Percentiles rank a stretch among this genome's conserved stretches.
These are phyloP conservation scores for Orobanche coerulescens DNA, from an alignment of 257 asterid species.

Conservation along the genomic window DNA sequence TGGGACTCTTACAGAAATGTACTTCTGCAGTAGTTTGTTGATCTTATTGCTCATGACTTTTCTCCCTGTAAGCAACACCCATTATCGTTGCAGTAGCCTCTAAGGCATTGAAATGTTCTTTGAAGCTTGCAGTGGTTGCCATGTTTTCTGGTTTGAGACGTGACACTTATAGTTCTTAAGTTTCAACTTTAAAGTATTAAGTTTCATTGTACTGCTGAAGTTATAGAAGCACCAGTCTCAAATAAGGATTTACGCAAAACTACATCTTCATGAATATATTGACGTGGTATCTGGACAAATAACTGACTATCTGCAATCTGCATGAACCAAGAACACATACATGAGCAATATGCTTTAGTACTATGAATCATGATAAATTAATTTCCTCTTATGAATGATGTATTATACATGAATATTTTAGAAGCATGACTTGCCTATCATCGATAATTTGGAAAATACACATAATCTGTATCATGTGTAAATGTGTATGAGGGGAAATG, in stretches of 20 bases:
- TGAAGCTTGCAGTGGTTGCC: not conserved
- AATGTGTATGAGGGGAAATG: constrained; percentile 1
- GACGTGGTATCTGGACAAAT: too few relatives aligned
- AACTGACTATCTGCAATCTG: too few relatives aligned
- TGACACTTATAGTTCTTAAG: not conserved
- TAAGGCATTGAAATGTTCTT: not conserved
- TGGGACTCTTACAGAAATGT: not conserved
- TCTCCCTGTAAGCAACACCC: not conserved
- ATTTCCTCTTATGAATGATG: constrained; percentile 5
- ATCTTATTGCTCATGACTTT: not conserved
- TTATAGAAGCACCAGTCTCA: not conserved
- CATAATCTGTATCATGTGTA: not conserved
- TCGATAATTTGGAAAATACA: constrained; percentile 6
- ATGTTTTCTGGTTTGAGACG: not conserved
- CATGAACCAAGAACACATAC: not conserved
- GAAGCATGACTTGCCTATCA: constrained; percentile 5
- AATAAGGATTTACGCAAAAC: not conserved
- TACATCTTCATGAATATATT: not conserved
- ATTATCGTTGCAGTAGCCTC: not conserved
- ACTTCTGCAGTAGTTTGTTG: not conserved
- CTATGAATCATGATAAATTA: not conserved
- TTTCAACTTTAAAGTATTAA: not conserved
- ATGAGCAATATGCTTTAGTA: not conserved
- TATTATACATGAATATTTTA: not conserved
- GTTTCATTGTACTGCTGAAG: not conserved